phyloP scores from a whole-genome alignment of 805 yeast species.

The Lipomyces kockii region DNA sequence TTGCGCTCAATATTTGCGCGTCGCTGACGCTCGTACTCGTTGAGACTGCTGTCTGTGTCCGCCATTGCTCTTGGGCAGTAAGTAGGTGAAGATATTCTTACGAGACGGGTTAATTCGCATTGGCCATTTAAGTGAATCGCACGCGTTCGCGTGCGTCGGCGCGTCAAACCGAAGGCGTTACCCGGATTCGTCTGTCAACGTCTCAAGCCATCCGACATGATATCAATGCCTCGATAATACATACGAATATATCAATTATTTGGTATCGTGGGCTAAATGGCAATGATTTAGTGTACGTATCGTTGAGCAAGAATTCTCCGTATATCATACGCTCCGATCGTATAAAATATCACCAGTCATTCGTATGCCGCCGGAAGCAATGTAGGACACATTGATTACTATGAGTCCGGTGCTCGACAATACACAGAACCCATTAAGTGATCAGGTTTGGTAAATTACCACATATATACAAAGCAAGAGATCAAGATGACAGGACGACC shows the following conservation, averaged over 20 bases:
- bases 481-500: background rate
- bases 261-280: background rate
- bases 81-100: background rate
- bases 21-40: constrained; percentile 70
- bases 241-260: too few species aligned
- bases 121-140: too few species aligned
- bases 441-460: background rate
- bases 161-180: too few species aligned
- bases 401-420: background rate
- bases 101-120: background rate
- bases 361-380: background rate
- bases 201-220: too few species aligned
- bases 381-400: background rate
- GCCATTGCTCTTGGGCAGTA: background rate
- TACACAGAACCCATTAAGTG: too few species aligned
- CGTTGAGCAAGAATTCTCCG: too few species aligned
- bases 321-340: background rate
- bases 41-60: constrained; percentile 11
- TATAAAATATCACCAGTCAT: background rate
- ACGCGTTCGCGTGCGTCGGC: too few species aligned
- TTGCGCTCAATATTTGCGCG: constrained; percentile 83
- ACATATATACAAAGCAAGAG: background rate
- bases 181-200: too few species aligned
- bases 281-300: background rate
- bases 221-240: too few species aligned